Conservation (phyloP, 768 basidiomycete species). For the Kwoniella dendrophila region DNA sequence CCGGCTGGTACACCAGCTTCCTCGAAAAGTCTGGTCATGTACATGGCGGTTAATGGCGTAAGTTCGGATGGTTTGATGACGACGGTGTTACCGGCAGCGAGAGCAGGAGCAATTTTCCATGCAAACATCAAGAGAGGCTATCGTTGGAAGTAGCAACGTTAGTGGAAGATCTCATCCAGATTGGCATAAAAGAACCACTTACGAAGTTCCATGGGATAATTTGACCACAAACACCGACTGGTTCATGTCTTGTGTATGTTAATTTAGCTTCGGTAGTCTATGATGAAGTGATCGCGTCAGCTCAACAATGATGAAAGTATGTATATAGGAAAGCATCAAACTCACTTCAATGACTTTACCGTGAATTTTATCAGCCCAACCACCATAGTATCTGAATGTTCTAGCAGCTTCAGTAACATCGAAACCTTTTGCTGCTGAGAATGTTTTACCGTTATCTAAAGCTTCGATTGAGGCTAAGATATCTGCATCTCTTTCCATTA, state of each 20-base stretch:
- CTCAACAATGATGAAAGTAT: not conserved
- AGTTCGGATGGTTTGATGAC: conserved; percentile 94
- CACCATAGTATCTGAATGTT: conserved; percentile 75
- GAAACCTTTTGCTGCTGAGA: conserved; percentile 38
- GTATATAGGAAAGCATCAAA: not conserved
- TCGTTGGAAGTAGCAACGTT: not conserved
- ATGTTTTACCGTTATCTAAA: conserved; percentile 87
- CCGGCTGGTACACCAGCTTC: conserved; percentile 52
- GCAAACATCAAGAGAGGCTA: conserved; percentile 50
- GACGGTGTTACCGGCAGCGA: conserved; percentile 87
- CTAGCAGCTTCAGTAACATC: conserved; percentile 42
- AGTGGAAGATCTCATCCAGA: not conserved
- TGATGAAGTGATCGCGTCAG: conserved; percentile 67
- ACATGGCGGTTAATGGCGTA: conserved; percentile 49
- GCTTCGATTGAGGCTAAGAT: conserved; percentile 80
- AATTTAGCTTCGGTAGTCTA: conserved; percentile 71
- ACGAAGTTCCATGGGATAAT: conserved; percentile 82
- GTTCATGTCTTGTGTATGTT: conserved; percentile 76
- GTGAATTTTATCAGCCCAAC: conserved; percentile 91
- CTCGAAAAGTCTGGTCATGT: conserved; percentile 52
- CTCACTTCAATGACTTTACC: conserved; percentile 66
- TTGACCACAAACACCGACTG: conserved; percentile 70
- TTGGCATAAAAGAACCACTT: conserved; percentile 6
- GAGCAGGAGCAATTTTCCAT: conserved; percentile 92
- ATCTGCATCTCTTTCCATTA: conserved; percentile 82